Evolutionary conservation across 257 asterid genomes (phyloP), one percentile per base, ranked within the genome.

Genomic region (Solanum gandarillasii): DNA sequence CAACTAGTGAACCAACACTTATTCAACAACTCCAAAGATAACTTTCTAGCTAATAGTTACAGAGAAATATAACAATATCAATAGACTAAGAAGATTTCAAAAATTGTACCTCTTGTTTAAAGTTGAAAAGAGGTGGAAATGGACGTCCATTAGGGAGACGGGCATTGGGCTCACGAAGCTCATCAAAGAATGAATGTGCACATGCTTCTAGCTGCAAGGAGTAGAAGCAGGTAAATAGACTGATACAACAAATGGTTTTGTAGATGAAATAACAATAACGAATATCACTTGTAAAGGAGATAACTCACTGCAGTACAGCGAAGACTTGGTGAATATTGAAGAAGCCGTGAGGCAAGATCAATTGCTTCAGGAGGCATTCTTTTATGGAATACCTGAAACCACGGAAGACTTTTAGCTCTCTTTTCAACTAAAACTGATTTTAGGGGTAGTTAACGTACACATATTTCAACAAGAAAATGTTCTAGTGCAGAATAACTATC

Each of bases 341-440:
- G 97, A 75, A 96, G 94, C 85, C 99, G 91, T 25, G 99, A 95
- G 88, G 98, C 94, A 90, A 96, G 98, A 90, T 96, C 99, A 87
- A 96, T 96, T 87, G 99, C 98, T 90, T 95, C 99, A 58, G 98
- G 97, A 88, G 99, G 99, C 99, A 96, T 96, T 86, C 98, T 91
- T 90, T 95, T 95, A 83, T 95, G 98, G 88, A 96, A 96, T 89
- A 95, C 95, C 99, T 96, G 93, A 68, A 90, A 41, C 29, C 79
- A 88, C 38, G 74, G 82, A 87, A 89, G 46, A 36, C 36, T n/a
- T 55, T 90, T 79, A 88, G 60, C 89, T 31, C 87, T 84, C 58
- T 79, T 58, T 74, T 25, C 32, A 89, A 48, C 60, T 55, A 62
- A 67, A 71, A 48, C 25, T 6, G 72, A 62, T 43, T 23, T 16